phyloP scores from a whole-genome alignment of 768 basidiomycete species.

The Sarcomyxa edulis region DNA sequence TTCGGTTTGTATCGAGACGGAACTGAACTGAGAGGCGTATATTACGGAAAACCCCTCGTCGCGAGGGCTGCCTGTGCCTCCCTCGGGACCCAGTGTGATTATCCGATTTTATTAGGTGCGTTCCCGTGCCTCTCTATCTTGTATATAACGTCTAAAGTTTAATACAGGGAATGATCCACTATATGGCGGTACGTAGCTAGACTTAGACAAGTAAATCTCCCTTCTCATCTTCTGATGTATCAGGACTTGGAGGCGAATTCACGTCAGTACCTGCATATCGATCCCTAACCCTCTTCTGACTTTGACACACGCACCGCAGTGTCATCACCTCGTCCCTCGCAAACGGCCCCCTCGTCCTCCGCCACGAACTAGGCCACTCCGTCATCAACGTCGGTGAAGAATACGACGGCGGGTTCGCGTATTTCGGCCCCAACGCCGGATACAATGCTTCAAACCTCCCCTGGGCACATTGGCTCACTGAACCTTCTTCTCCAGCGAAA shows the following conservation, averaged over 20 bases:
- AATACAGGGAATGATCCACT: slow-evolving; percentile 65
- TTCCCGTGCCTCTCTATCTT: background rate
- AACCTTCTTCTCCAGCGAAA: slow-evolving; percentile 24
- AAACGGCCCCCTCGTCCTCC: slow-evolving; percentile 71
- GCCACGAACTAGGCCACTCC: slow-evolving; percentile 79
- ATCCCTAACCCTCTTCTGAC: slow-evolving; percentile 1
- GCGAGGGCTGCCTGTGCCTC: slow-evolving; percentile 66
- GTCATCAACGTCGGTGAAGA: slow-evolving; percentile 78
- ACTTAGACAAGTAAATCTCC: too few species aligned
- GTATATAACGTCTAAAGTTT: slow-evolving; percentile 1
- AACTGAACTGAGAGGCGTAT: slow-evolving; percentile 70
- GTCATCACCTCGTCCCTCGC: slow-evolving; percentile 70
- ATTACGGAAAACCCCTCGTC: slow-evolving; percentile 61
- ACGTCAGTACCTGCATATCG: slow-evolving; percentile 42
- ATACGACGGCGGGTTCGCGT: slow-evolving; percentile 74
- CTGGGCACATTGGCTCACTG: slow-evolving; percentile 71
- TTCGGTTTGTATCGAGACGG: slow-evolving; percentile 77
- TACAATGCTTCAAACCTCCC: slow-evolving; percentile 40
- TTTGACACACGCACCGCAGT: slow-evolving; percentile 25
- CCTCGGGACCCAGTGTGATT: slow-evolving; percentile 62
- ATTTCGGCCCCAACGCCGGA: slow-evolving; percentile 65
- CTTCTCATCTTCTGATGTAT: background rate
- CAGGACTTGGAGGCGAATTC: slow-evolving; percentile 74
- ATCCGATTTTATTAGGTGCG: slow-evolving; percentile 69
- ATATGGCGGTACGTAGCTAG: slow-evolving; percentile 65